A percentile compares a stretch with the other conserved stretches of the same genome.
Conservation (phyloP, 805 yeast species). For the Ogataea sp. region DNA sequence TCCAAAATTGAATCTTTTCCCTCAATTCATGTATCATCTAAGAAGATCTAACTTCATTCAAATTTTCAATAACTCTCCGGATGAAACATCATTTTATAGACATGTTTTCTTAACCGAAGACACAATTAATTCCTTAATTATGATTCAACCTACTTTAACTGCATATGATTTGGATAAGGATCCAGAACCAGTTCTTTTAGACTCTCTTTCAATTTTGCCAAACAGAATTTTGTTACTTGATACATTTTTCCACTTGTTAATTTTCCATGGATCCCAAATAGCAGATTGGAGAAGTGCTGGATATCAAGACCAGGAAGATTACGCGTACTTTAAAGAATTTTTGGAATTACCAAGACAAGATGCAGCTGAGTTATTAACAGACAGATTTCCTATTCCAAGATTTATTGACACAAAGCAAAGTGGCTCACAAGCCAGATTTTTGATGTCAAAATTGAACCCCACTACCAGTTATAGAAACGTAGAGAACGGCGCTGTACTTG, state of each 20-base stretch:
- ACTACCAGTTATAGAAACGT: slow-evolving; percentile 48
- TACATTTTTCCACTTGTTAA: slow-evolving; percentile 62
- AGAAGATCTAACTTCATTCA: slow-evolving; percentile 59
- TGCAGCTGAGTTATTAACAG: slow-evolving; percentile 56
- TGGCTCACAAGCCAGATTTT: slow-evolving; percentile 67
- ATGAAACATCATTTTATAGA: slow-evolving; percentile 59
- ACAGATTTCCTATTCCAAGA: slow-evolving; percentile 65
- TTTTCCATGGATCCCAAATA: slow-evolving; percentile 57
- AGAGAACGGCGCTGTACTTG: slow-evolving; percentile 18
- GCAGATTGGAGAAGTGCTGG: slow-evolving; percentile 62
- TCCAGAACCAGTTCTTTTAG: slow-evolving; percentile 57
- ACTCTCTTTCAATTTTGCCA: slow-evolving; percentile 53
- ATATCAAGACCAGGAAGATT: slow-evolving; percentile 55
- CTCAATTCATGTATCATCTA: slow-evolving; percentile 61
- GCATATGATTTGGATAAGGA: slow-evolving; percentile 42
- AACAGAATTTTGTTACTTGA: slow-evolving; percentile 51
- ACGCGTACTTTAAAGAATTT: slow-evolving; percentile 49
- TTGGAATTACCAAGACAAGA: slow-evolving; percentile 55
- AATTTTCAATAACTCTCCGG: slow-evolving; percentile 65
- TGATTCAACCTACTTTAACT: slow-evolving; percentile 65
- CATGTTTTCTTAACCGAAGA: slow-evolving; percentile 59
- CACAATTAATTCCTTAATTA: slow-evolving; percentile 47
- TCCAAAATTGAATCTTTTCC: slow-evolving; percentile 43
- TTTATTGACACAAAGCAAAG: slow-evolving; percentile 71
- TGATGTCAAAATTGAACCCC: slow-evolving; percentile 64